Conservation (phyloP, 192 early-diverging fungal genomes). For the Chytriomyces hyalinus region DNA sequence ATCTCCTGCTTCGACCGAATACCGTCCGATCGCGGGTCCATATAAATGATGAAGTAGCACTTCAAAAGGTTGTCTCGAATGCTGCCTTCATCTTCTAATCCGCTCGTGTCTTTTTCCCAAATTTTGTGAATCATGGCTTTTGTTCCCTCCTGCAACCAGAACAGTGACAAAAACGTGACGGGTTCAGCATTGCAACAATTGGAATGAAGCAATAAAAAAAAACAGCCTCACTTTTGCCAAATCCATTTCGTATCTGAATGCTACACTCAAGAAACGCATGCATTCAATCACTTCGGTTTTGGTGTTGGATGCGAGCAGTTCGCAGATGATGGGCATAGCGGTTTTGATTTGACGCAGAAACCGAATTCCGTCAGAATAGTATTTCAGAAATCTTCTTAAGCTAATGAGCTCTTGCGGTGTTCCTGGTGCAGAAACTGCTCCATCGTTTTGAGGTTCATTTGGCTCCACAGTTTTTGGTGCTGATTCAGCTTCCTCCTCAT, state of each 20-base stretch:
- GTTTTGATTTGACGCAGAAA: slow-evolving; percentile 83
- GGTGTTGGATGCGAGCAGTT: slow-evolving; percentile 85
- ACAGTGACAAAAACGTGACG: background rate
- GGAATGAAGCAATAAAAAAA: background rate
- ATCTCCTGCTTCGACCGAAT: slow-evolving; percentile 25
- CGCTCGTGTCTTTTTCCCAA: slow-evolving; percentile 67
- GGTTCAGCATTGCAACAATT: background rate
- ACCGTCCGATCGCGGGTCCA: slow-evolving; percentile 58
- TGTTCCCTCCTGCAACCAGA: slow-evolving; percentile 74
- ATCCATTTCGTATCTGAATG: slow-evolving; percentile 85
- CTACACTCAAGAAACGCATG: slow-evolving; percentile 92
- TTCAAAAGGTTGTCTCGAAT: slow-evolving; percentile 71
- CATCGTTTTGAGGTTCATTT: background rate
- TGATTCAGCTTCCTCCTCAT: slow-evolving; percentile 7
- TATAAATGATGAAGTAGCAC: slow-evolving; percentile 79
- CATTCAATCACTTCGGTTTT: slow-evolving; percentile 94
- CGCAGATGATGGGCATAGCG: slow-evolving; percentile 75
- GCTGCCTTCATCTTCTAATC: slow-evolving; percentile 48
- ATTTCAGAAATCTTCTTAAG: slow-evolving; percentile 61
- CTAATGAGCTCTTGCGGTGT: slow-evolving; percentile 40
- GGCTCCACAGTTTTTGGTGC: background rate
- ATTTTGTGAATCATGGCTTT: slow-evolving; percentile 95
- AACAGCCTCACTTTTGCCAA: slow-evolving; percentile 64
- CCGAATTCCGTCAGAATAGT: slow-evolving; percentile 86
- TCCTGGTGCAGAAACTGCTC: background rate